Conservation (phyloP, 768 basidiomycete genomes). For the Rhizopogon rudus region DNA sequence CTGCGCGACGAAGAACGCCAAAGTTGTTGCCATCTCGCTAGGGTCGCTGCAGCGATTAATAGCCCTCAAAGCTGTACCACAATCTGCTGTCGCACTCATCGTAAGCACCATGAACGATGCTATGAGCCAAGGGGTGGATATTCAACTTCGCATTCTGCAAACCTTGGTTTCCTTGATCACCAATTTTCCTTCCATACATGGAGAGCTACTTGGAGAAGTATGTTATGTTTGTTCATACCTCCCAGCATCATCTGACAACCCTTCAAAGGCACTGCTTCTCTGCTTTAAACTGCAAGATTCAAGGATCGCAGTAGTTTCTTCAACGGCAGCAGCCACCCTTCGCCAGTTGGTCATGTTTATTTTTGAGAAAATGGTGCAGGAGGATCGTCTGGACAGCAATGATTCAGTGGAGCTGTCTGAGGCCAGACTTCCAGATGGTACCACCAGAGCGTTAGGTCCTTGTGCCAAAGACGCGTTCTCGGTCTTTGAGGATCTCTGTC, state of each 20-base stretch:
- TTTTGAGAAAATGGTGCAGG: constrained; percentile 87
- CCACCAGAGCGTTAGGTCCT: constrained; percentile 56
- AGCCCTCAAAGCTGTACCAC: constrained; percentile 77
- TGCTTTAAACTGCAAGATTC: constrained; percentile 97
- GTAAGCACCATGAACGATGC: constrained; percentile 83
- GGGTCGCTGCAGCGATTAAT: constrained; percentile 91
- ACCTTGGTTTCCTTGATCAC: constrained; percentile 89
- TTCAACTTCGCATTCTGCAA: constrained; percentile 91
- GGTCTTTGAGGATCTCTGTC: constrained; percentile 89
- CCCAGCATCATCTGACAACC: too few species aligned
- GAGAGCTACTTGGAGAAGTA: constrained; percentile 76
- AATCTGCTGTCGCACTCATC: constrained; percentile 72
- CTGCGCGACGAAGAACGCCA: constrained; percentile 87
- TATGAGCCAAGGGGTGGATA: constrained; percentile 93
- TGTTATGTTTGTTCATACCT: constrained; percentile 31
- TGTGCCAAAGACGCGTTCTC: constrained; percentile 82
- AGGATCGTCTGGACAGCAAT: constrained; percentile 47
- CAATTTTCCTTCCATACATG: constrained; percentile 80
- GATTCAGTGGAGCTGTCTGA: constrained; percentile 23
- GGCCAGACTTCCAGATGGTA: constrained; percentile 64
- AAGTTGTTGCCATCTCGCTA: constrained; percentile 89
- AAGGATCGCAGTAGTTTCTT: constrained; percentile 92
- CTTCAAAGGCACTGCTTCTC: constrained; percentile 70
- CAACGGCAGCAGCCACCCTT: constrained; percentile 93
- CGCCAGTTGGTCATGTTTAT: constrained; percentile 97